Evolutionary conservation across 1,139 yeast genomes (phyloP).

Genomic region (Blastobotrys raffinosifermentans): DNA sequence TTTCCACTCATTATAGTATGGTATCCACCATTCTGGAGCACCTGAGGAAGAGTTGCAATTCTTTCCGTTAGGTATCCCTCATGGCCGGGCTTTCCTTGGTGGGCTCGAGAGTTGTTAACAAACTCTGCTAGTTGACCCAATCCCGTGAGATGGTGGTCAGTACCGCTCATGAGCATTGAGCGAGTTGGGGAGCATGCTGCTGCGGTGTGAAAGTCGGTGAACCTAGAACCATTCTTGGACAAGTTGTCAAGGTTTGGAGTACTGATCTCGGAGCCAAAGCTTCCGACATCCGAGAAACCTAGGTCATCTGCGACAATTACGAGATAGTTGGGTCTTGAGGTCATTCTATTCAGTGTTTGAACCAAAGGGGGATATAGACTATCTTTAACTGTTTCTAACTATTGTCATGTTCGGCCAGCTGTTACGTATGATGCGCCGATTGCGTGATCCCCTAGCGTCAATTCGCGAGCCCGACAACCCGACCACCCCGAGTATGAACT

Average conservation of each 20-base stretch:
- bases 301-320: conserved; percentile 58
- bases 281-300: conserved; percentile 51
- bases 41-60: conserved; percentile 50
- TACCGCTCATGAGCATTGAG: conserved; percentile 56
- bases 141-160: conserved; percentile 58
- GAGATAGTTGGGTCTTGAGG: conserved; percentile 38
- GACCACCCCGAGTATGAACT: too few relatives aligned
- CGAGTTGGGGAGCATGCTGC: conserved; percentile 63
- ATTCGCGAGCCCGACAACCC: too few relatives aligned
- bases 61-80: conserved; percentile 49
- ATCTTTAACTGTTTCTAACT: too few relatives aligned
- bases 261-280: conserved; percentile 54
- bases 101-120: conserved; percentile 34
- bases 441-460: too few relatives aligned
- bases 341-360: too few relatives aligned
- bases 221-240: conserved; percentile 41
- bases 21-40: conserved; percentile 44
- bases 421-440: too few relatives aligned
- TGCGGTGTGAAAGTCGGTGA: conserved; percentile 58
- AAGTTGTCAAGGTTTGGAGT: conserved; percentile 48
- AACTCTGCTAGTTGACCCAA: conserved; percentile 54
- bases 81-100: conserved; percentile 46
- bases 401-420: too few relatives aligned
- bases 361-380: too few relatives aligned
- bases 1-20: conserved; percentile 50